Evolutionary conservation across 169 alveolate species (phyloP).

Genomic region (Neospora caninum): DNA sequence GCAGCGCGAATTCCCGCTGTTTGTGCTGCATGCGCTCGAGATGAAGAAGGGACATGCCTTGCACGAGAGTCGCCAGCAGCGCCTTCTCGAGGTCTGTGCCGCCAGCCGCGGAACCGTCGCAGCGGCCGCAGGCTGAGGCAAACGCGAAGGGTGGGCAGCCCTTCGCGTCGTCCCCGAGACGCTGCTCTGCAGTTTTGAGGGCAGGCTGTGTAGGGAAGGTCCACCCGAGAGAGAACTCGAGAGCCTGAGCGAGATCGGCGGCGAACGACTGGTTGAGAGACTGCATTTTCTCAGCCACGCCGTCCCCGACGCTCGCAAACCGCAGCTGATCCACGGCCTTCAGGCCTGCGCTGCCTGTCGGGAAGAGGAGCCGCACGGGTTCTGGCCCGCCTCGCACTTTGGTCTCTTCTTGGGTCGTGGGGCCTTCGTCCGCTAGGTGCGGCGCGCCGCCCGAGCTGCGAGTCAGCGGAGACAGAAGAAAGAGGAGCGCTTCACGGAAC

Average conservation of each 20-base stretch:
- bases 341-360: not conserved
- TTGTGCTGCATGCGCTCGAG: conserved; percentile 41
- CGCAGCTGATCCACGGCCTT: not conserved
- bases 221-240: not conserved
- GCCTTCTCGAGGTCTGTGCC: not conserved
- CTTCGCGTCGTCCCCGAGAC: not conserved
- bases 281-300: conserved; percentile 20
- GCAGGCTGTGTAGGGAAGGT: not conserved
- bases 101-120: not conserved
- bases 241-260: not conserved
- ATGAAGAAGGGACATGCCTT: not conserved
- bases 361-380: not conserved
- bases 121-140: not conserved
- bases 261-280: not conserved
- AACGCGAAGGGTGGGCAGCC: not conserved
- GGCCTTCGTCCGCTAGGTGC: not conserved
- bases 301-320: not conserved
- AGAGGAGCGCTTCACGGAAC: not conserved
- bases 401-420: not conserved
- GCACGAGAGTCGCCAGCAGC: not conserved
- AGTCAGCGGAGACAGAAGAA: not conserved
- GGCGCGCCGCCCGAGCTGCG: too few species aligned
- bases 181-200: too few species aligned
- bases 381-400: not conserved
- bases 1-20: conserved; percentile 38